Evolutionary conservation across 768 basidiomycete species (phyloP).

Genomic region (Amanita thiersii): DNA sequence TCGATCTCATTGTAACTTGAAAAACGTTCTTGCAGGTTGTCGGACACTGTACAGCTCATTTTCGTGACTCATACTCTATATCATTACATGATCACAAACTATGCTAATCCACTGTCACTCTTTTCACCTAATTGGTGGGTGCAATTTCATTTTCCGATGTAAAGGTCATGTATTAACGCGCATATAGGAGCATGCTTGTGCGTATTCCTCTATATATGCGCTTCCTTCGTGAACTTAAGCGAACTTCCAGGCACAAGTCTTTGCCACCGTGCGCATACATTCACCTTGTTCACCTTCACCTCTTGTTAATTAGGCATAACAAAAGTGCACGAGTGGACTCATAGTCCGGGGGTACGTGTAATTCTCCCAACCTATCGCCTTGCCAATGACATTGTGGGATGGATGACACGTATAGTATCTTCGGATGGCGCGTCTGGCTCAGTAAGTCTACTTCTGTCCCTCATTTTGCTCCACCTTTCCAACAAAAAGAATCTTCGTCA

Average conservation of each 20-base stretch:
- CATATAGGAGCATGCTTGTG: slow-evolving; percentile 20
- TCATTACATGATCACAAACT: slow-evolving; percentile 26
- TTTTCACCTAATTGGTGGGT: slow-evolving; percentile 21
- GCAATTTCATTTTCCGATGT: slow-evolving; percentile 2
- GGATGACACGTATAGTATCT: slow-evolving; percentile 15
- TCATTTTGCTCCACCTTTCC: not conserved
- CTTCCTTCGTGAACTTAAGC: not conserved
- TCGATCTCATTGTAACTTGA: not conserved
- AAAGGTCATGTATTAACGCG: not conserved
- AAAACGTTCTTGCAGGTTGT: slow-evolving; percentile 17
- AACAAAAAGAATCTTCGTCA: not conserved
- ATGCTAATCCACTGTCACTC: slow-evolving; percentile 18
- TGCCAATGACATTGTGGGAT: not conserved
- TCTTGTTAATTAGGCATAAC: not conserved
- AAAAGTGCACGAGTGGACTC: slow-evolving; percentile 21
- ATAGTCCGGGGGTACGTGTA: slow-evolving; percentile 24
- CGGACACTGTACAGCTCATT: slow-evolving; percentile 26
- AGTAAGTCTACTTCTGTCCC: too few species aligned
- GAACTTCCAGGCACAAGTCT: slow-evolving; percentile 16
- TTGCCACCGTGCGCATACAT: slow-evolving; percentile 17
- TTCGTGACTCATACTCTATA: slow-evolving; percentile 26
- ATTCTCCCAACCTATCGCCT: not conserved
- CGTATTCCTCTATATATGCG: not conserved
- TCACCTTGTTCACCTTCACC: not conserved
- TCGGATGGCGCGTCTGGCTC: slow-evolving; percentile 19